These are phyloP conservation scores for Monilinia fructigena DNA, from an alignment of 2,329 filamentous ascomycete species.

Conservation along the genomic window DNA sequence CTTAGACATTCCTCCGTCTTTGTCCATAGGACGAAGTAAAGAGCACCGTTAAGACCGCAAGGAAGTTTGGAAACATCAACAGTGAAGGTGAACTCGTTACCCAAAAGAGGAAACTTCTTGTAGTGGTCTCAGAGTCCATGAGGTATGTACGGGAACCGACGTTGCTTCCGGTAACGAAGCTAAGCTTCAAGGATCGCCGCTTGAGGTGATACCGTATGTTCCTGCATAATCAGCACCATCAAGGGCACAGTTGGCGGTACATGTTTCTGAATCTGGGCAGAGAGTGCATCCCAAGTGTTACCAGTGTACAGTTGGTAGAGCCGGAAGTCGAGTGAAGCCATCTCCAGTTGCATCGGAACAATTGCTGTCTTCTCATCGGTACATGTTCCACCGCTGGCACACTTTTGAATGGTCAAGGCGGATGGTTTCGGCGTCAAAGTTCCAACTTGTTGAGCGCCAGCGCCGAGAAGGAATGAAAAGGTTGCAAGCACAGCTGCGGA, in stretches of 20 bases:
- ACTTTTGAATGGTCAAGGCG: constrained; percentile 41
- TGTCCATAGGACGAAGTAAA: constrained; percentile 65
- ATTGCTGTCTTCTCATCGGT: constrained; percentile 48
- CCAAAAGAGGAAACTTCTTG: constrained; percentile 55
- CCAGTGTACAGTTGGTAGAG: constrained; percentile 40
- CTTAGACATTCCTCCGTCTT: constrained; percentile 55
- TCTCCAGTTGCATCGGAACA: constrained; percentile 46
- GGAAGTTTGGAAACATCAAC: constrained; percentile 66
- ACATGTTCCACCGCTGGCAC: constrained; percentile 42
- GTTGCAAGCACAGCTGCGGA: constrained; percentile 20
- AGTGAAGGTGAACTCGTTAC: constrained; percentile 57
- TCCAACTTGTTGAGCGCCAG: constrained; percentile 43
- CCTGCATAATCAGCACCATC: constrained; percentile 50
- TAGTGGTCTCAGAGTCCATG: constrained; percentile 50
- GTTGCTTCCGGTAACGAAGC: constrained; percentile 26
- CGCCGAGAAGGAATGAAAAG: constrained; percentile 19
- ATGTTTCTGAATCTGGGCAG: constrained; percentile 51
- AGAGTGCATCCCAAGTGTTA: constrained; percentile 44
- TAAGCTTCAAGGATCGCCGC: constrained; percentile 42
- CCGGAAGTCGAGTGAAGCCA: constrained; percentile 44
- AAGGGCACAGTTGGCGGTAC: constrained; percentile 54
- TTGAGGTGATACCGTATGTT: constrained; percentile 44
- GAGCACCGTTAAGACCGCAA: constrained; percentile 69
- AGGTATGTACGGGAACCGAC: constrained; percentile 47
- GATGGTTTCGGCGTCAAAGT: constrained; percentile 49